Percentiles rank a stretch among this genome's conserved stretches.
Evolutionary conservation across 176 grass and related monocot genomes (phyloP).

Genomic region (Metroxylon sagu): DNA sequence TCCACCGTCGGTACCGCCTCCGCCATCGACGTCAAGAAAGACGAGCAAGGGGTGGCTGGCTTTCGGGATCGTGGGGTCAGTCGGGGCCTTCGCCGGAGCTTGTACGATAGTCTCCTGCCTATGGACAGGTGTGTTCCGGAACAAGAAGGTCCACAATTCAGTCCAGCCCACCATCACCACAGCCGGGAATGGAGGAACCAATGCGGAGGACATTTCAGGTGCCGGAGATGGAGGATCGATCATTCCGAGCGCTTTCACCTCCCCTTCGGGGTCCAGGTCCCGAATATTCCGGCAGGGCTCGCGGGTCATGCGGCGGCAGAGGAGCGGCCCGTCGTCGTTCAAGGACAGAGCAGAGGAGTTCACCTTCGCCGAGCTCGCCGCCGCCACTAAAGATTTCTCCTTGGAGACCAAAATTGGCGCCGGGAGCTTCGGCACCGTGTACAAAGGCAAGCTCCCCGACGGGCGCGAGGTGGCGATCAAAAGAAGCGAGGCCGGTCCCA

Average conservation of each 20-base stretch:
- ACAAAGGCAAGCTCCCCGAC: slow-evolving; percentile 69
- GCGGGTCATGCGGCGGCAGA: slow-evolving; percentile 70
- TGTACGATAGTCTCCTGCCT: slow-evolving; percentile 60
- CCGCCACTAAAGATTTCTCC: slow-evolving; percentile 58
- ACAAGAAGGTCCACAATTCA: slow-evolving; percentile 84
- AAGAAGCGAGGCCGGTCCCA: slow-evolving; percentile 44
- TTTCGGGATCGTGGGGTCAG: slow-evolving; percentile 51
- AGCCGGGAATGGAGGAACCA: background rate
- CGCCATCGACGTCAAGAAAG: background rate
- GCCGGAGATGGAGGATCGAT: background rate
- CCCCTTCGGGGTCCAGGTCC: slow-evolving; percentile 11
- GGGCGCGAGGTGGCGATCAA: slow-evolving; percentile 91
- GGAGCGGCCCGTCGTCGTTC: slow-evolving; percentile 87
- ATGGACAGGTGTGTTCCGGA: slow-evolving; percentile 47
- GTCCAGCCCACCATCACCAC: slow-evolving; percentile 44
- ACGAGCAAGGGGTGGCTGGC: slow-evolving; percentile 37
- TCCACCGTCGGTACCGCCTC: background rate
- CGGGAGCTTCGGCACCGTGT: slow-evolving; percentile 84
- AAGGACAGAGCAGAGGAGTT: slow-evolving; percentile 69
- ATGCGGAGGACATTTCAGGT: background rate
- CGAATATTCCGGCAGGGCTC: slow-evolving; percentile 60
- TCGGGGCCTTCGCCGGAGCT: slow-evolving; percentile 45
- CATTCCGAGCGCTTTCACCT: slow-evolving; percentile 36
- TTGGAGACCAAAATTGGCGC: slow-evolving; percentile 54
- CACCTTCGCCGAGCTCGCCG: slow-evolving; percentile 44